Evolutionary conservation across 768 basidiomycete species (phyloP).

Genomic region (Gloeopeniophorella convolvens): DNA sequence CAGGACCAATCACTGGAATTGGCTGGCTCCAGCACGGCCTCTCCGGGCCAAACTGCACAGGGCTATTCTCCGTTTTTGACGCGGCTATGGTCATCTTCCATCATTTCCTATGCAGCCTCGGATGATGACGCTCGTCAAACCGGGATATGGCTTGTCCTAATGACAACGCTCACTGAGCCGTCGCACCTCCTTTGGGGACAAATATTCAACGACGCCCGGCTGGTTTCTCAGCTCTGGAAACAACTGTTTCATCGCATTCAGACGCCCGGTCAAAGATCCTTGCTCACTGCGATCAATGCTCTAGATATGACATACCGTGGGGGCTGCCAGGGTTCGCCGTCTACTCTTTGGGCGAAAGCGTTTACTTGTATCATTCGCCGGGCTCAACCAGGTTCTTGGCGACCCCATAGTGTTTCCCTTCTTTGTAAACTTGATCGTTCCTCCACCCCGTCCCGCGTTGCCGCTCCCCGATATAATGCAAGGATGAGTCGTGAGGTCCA

Average conservation of each 20-base stretch:
- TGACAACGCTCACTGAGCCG: background rate
- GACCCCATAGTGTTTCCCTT: background rate
- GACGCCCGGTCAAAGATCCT: background rate
- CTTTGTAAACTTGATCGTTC: background rate
- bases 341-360: constrained; percentile 1
- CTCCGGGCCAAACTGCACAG: too few species aligned
- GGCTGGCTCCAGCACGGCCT: background rate
- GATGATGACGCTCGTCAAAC: too few species aligned
- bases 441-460: background rate
- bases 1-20: too few species aligned
- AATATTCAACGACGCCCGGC: background rate
- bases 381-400: background rate
- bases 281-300: constrained; percentile 3
- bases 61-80: constrained; percentile 4
- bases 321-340: background rate
- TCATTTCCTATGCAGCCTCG: background rate
- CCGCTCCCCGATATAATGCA: constrained; percentile 3
- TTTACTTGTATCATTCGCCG: constrained; percentile 2
- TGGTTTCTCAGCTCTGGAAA: background rate
- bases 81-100: constrained; percentile 6
- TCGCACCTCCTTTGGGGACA: background rate
- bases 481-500: background rate
- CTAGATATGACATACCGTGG: constrained; percentile 7
- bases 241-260: constrained; percentile 9
- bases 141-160: background rate